Base-by-base conservation (phyloP, 1,139 yeast genomes). In the Kluyveromyces marxianus region DNA sequence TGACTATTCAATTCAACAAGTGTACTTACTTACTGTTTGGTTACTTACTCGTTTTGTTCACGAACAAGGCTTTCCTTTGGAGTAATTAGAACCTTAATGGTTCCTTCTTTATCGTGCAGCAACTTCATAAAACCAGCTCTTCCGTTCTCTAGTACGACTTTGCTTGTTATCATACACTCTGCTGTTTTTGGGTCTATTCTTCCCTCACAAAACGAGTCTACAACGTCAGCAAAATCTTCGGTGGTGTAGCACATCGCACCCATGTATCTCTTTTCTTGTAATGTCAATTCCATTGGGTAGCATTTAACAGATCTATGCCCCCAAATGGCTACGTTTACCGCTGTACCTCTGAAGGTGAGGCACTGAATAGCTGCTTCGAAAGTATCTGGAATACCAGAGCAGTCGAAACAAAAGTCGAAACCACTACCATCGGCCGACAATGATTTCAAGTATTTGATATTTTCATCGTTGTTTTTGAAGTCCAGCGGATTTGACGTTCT, bases 311-410 rank as follows among this genome's bases (percentile, higher is more conserved):
- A 65, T 36, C 67, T 65, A 29, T 65, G 59, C 31, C 71, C 69
- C 79, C 81, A 76, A 41, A 75, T 72, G 2, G 80, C 80, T 37
- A 76, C 69, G 54, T 76, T 75, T 5, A 75, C 73, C n/a, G 75
- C 70, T 3, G 69, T 65, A 37, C 80, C 80, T 49, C 71, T 69
- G 14, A 71, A 68, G 21, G 69, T 56, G 14, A 74, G 73, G 66
- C 35, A 64, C 10, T 26, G 62, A 7, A 74, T 53, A 25, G 74
- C 69, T 1, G 74, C 63, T 32, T 67, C 63, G 51, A 72, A 70
- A 26, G 80, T 75, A 1, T 66, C 68, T 36, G 69, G 68, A 4
- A 73, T 63, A 21, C 80, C 80, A 7, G 78, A 72, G 53, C 79
- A 74, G 54, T 76, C 80, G 57, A 69, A 76, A 10, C 74, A 62